Percentiles rank a stretch among this genome's conserved stretches.
These are phyloP conservation scores for Stylosanthes scabra DNA, from an alignment of 331 rosid genomes.

Conservation along the genomic window DNA sequence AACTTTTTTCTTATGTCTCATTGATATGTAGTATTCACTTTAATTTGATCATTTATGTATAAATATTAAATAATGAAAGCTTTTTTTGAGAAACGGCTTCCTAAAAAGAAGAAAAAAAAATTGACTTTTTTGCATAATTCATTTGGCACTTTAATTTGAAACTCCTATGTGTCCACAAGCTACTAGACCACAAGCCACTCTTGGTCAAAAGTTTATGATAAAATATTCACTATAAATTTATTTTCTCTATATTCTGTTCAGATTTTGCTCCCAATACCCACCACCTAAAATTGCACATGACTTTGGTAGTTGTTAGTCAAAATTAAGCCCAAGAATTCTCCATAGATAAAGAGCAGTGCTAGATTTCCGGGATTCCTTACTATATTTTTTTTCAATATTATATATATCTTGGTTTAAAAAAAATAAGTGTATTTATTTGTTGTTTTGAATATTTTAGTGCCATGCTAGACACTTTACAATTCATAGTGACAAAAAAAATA, in stretches of 20 bases:
- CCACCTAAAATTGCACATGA: not conserved
- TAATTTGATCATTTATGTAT: not conserved
- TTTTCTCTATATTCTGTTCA: not conserved
- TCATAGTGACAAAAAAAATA: too few species aligned
- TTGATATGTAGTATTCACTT: not conserved
- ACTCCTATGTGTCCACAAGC: constrained; percentile 9
- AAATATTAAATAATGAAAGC: not conserved
- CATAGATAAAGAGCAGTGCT: not conserved
- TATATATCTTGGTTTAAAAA: too few species aligned
- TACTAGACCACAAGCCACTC: constrained; percentile 3
- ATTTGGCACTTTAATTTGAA: constrained; percentile 23
- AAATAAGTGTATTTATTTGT: too few species aligned
- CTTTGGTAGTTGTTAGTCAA: constrained; percentile 2
- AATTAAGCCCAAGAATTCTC: constrained; percentile 30
- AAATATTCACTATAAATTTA: constrained; percentile 5
- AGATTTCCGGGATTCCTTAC: not conserved
- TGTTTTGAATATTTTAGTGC: too few species aligned
- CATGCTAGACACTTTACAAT: too few species aligned
- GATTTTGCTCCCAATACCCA: not conserved
- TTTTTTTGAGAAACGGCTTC: constrained; percentile 34
- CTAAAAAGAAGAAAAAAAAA: constrained; percentile 18
- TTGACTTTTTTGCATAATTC: constrained; percentile 35
- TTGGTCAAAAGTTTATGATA: constrained; percentile 2
- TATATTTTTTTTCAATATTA: not conserved
- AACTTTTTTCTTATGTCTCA: not conserved